Conservation (phyloP, 495 filamentous ascomycete species). For the Penicillium taxi region DNA sequence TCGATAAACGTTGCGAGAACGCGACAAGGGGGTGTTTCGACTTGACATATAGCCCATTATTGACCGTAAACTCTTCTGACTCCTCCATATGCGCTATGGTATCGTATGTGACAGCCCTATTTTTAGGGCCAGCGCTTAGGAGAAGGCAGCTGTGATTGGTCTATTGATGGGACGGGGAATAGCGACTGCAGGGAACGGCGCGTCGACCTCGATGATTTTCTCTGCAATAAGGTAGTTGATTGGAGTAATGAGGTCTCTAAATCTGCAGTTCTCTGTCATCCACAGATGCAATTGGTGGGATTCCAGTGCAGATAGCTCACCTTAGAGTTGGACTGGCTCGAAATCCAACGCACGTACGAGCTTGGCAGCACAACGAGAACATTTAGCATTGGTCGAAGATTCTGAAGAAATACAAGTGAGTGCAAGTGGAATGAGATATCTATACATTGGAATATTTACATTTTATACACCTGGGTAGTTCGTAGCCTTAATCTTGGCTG, state of each 20-base stretch:
- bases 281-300: conserved; percentile 9
- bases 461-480: conserved; percentile 24
- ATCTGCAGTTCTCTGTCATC: not conserved
- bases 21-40: conserved; percentile 14
- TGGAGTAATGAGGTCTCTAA: conserved; percentile 3
- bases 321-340: conserved; percentile 7
- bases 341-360: conserved; percentile 7
- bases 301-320: conserved; percentile 10
- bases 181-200: conserved; percentile 17
- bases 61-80: not conserved
- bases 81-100: conserved; percentile 3
- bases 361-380: conserved; percentile 4
- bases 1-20: conserved; percentile 2
- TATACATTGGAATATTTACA: conserved; percentile 26
- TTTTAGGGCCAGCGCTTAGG: conserved; percentile 20
- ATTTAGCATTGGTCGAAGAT: not conserved
- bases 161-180: conserved; percentile 10
- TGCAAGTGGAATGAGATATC: conserved; percentile 6
- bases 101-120: conserved; percentile 20
- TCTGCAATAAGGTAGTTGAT: conserved; percentile 10
- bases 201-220: conserved; percentile 9
- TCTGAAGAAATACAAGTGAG: not conserved
- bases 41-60: conserved; percentile 20
- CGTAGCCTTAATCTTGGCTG: conserved; percentile 6
- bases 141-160: conserved; percentile 16